These are phyloP conservation scores for Irpex sp. DNA, from an alignment of 1,284 basidiomycete genomes.

Conservation along the genomic window DNA sequence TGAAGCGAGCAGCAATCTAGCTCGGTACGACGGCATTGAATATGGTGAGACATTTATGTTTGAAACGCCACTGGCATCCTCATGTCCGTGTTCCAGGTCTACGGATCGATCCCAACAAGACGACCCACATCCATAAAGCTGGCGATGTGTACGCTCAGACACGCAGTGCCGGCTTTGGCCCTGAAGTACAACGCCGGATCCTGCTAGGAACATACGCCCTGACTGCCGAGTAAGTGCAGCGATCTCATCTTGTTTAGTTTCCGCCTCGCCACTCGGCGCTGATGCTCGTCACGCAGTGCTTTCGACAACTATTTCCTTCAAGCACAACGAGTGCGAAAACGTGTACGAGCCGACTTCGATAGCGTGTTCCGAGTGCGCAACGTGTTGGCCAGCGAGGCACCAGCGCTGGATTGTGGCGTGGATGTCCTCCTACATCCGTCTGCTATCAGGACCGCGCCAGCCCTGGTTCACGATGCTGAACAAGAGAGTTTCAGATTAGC, in stretches of 20 bases:
- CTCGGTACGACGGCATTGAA: slow-evolving; percentile 84
- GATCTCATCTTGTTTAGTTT: not conserved
- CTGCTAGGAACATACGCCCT: slow-evolving; percentile 92
- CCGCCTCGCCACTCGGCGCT: not conserved
- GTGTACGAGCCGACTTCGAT: slow-evolving; percentile 76
- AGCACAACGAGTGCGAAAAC: slow-evolving; percentile 77
- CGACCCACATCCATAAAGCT: slow-evolving; percentile 41
- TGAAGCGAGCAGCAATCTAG: slow-evolving; percentile 92
- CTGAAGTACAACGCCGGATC: slow-evolving; percentile 85
- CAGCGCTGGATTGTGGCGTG: slow-evolving; percentile 40
- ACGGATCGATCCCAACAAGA: slow-evolving; percentile 41
- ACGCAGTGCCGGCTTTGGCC: slow-evolving; percentile 72
- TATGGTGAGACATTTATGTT: slow-evolving; percentile 46
- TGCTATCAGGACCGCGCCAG: slow-evolving; percentile 76
- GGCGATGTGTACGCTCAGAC: slow-evolving; percentile 54
- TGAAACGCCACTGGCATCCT: not conserved
- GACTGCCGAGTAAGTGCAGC: slow-evolving; percentile 74
- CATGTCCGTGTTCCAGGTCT: slow-evolving; percentile 35
- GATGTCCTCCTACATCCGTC: slow-evolving; percentile 88
- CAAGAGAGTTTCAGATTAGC: not conserved
- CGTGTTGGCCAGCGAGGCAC: slow-evolving; percentile 28
- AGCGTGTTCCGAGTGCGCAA: slow-evolving; percentile 59
- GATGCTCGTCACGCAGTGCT: slow-evolving; percentile 48
- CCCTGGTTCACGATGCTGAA: slow-evolving; percentile 27
- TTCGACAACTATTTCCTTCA: slow-evolving; percentile 97